Evolutionary conservation across 139 green algal species (phyloP), one percentile per base, ranked within the genome.

Genomic region (Monoraphidium neglectum): DNA sequence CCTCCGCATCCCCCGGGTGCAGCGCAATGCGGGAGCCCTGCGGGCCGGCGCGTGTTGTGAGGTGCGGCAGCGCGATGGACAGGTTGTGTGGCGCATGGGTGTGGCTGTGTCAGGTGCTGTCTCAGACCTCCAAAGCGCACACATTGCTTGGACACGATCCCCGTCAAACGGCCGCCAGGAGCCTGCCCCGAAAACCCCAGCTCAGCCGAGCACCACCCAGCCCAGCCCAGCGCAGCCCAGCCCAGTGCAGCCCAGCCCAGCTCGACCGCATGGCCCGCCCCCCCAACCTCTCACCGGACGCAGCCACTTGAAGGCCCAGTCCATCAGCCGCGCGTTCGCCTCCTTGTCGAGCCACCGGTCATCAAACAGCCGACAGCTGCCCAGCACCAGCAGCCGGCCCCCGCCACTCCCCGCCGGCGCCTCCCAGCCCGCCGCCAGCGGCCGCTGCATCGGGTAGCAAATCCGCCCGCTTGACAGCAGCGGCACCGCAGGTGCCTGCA

Each of bases 341-440:
- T 97, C 91, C 81, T 94, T 93, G 77, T 94, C 89, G 3, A 97
- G 87, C 89, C 90, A 97, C 57, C 87, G 87, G 74, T 97, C 93
- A 46, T 91, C 83, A 79, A 97, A 91, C 79, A 97, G 82, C 18
- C 82, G 40, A 24, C 72, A 87, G 24, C 82, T 91, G 33, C 93
- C 93, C 72, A 95, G 51, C 53, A 95, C 90, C 1, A 80, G 70
- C 21, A 97, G 70, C 47, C 86, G 83, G 6, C 93, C 93, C 8
- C 70, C 70, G 26, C 84, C 84, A 3, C 81, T 61, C 61, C 90
- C 73, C 23, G 35, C 24, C 4, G 62, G 60, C 35, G 82, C 73
- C 87, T 89, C 95, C 40, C 88, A 84, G 0, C 87, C 91, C 30
- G 70, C 90, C 89, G 79, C 53, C 38, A 92, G 51, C 0, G 92